These are phyloP conservation scores for Spencermartinsiella europaea DNA, from an alignment of 805 yeast genomes.

Conservation along the genomic window DNA sequence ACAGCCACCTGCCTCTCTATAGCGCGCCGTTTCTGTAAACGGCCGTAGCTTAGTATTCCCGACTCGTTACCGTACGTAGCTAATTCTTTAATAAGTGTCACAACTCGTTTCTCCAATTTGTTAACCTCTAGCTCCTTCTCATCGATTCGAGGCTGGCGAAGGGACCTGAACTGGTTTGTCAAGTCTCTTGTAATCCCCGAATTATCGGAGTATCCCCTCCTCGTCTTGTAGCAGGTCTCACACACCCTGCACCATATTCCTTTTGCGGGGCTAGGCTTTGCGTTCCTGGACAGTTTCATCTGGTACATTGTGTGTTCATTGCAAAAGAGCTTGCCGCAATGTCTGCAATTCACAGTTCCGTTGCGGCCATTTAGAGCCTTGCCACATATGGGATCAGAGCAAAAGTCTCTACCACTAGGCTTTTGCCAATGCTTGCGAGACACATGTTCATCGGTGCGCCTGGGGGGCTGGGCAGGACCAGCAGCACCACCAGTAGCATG, in stretches of 20 bases:
- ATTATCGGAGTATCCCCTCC: constrained; percentile 47
- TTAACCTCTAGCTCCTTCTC: constrained; percentile 48
- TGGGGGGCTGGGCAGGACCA: neutral
- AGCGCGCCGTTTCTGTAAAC: constrained; percentile 27
- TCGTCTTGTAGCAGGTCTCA: constrained; percentile 47
- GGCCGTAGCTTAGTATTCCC: constrained; percentile 29
- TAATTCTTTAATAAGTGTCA: constrained; percentile 25
- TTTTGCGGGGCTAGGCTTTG: constrained; percentile 40
- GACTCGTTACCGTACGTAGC: constrained; percentile 19
- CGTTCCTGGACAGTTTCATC: constrained; percentile 45
- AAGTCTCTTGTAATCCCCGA: constrained; percentile 44
- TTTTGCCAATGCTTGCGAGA: constrained; percentile 56
- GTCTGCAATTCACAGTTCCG: constrained; percentile 65
- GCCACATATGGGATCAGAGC: constrained; percentile 40
- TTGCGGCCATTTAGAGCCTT: constrained; percentile 44
- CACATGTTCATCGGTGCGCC: constrained; percentile 31
- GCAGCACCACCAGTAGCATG: neutral
- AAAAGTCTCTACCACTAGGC: constrained; percentile 40
- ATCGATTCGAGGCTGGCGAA: constrained; percentile 44
- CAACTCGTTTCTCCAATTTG: constrained; percentile 56
- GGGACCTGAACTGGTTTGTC: constrained; percentile 37
- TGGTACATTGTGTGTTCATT: constrained; percentile 53
- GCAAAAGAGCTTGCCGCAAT: constrained; percentile 72
- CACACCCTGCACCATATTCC: constrained; percentile 77
- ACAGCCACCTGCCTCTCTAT: constrained; percentile 47